phyloP scores from a whole-genome alignment of 345 rosid genomes.

The Euphorbia tirucalli region DNA sequence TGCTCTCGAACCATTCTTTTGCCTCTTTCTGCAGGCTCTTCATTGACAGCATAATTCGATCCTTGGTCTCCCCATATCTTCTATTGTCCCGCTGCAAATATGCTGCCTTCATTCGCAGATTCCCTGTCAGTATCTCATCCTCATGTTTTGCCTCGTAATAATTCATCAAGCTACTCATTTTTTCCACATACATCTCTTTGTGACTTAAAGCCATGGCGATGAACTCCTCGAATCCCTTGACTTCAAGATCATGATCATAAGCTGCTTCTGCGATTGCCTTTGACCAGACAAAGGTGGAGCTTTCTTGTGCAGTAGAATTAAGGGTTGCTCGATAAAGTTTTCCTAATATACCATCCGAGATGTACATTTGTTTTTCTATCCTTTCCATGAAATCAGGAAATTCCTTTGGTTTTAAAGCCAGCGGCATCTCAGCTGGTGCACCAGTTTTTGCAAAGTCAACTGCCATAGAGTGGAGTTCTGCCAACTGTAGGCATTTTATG shows the following conservation, averaged over 20 bases:
- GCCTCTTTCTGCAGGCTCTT: conserved; percentile 64
- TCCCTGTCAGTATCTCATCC: conserved; percentile 90
- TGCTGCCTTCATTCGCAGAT: conserved; percentile 48
- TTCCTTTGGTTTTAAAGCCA: conserved; percentile 65
- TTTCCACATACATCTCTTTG: conserved; percentile 59
- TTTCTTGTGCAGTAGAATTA: conserved; percentile 26
- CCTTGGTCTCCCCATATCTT: conserved; percentile 71
- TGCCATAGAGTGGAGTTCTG: conserved; percentile 86
- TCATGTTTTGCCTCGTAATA: conserved; percentile 61
- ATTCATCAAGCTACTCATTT: conserved; percentile 54
- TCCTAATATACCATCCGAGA: conserved; percentile 60
- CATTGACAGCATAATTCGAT: conserved; percentile 51
- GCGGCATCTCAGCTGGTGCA: conserved; percentile 92
- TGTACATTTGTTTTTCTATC: conserved; percentile 51
- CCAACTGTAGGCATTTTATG: conserved; percentile 66
- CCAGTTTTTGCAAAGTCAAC: conserved; percentile 97
- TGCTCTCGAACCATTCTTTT: conserved; percentile 61
- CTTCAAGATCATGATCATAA: conserved; percentile 68
- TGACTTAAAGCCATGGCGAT: conserved; percentile 47
- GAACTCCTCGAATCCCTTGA: conserved; percentile 54
- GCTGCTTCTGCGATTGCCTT: conserved; percentile 35
- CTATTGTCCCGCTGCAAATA: conserved; percentile 77
- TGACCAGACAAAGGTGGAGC: conserved; percentile 38
- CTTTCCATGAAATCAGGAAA: conserved; percentile 96
- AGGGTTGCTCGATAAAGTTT: conserved; percentile 70